These are phyloP conservation scores for Saturnispora halmiae DNA, from an alignment of 805 yeast species.

Conservation along the genomic window DNA sequence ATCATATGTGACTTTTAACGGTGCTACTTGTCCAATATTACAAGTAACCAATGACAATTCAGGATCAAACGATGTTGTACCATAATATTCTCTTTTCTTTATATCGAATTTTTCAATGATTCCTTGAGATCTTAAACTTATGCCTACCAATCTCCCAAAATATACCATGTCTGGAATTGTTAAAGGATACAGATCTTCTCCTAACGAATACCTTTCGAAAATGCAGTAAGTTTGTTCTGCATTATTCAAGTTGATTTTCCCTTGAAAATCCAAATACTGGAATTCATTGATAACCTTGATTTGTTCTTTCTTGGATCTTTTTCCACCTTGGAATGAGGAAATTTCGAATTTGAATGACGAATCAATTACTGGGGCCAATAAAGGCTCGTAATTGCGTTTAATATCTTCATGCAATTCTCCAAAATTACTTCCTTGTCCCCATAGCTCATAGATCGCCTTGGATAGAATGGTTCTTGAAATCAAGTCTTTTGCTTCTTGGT, in stretches of 20 bases:
- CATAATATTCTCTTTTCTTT: constrained; percentile 75
- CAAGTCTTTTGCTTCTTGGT: constrained; percentile 55
- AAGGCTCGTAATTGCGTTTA: constrained; percentile 22
- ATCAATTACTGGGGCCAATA: constrained; percentile 31
- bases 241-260: constrained; percentile 66
- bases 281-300: constrained; percentile 64
- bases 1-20: constrained; percentile 68
- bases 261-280: constrained; percentile 59
- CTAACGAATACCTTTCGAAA: constrained; percentile 57
- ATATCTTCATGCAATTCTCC: constrained; percentile 51
- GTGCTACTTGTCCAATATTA: constrained; percentile 68
- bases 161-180: constrained; percentile 48
- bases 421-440: constrained; percentile 60
- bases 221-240: constrained; percentile 66
- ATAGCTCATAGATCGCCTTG: constrained; percentile 71
- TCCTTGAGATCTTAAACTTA: constrained; percentile 51
- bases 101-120: constrained; percentile 73
- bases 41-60: constrained; percentile 83
- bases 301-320: constrained; percentile 41
- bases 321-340: constrained; percentile 63
- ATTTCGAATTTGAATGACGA: constrained; percentile 74
- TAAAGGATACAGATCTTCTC: constrained; percentile 29
- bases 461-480: constrained; percentile 61
- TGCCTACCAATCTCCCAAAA: constrained; percentile 67
- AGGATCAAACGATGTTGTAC: constrained; percentile 95